Conservation (phyloP, 495 filamentous ascomycete genomes). For the Neurospora cerealis region DNA sequence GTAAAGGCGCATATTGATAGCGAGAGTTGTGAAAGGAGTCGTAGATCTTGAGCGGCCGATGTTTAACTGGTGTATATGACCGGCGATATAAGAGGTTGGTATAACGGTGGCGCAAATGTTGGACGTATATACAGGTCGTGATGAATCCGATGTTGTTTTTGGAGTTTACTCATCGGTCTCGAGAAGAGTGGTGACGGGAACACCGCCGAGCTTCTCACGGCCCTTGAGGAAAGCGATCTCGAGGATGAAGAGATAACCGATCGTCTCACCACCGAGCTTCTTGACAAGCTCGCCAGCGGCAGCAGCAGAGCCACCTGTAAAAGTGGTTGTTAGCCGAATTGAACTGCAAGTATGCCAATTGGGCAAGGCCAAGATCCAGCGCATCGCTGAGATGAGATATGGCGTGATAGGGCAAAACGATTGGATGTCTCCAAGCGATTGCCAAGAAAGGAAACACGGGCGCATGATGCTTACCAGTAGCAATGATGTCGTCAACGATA, state of each 20-base stretch:
- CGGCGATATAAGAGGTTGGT: neutral
- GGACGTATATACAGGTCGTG: neutral
- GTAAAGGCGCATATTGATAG: neutral
- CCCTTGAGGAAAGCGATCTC: conserved; percentile 94
- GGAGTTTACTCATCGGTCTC: conserved; percentile 26
- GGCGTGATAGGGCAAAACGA: neutral
- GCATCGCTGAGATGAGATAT: neutral
- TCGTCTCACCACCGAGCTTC: conserved; percentile 70
- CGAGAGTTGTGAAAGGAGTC: neutral
- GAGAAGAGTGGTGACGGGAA: conserved; percentile 78
- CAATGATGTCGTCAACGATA: conserved; percentile 96
- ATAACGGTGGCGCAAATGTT: neutral
- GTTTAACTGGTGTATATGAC: neutral
- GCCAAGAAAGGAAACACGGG: neutral
- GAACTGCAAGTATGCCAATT: conserved; percentile 1
- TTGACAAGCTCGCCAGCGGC: conserved; percentile 80
- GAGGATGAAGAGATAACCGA: conserved; percentile 90
- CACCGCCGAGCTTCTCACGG: conserved; percentile 69
- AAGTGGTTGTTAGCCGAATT: conserved; percentile 4
- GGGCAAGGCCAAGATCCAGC: neutral
- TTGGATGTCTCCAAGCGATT: neutral
- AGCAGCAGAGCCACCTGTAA: conserved; percentile 75
- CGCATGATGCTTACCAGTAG: conserved; percentile 62
- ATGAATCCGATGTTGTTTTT: neutral
- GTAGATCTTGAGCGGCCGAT: neutral